Conservation (phyloP, 2,329 filamentous ascomycete genomes). For the Zarea fungicola region DNA sequence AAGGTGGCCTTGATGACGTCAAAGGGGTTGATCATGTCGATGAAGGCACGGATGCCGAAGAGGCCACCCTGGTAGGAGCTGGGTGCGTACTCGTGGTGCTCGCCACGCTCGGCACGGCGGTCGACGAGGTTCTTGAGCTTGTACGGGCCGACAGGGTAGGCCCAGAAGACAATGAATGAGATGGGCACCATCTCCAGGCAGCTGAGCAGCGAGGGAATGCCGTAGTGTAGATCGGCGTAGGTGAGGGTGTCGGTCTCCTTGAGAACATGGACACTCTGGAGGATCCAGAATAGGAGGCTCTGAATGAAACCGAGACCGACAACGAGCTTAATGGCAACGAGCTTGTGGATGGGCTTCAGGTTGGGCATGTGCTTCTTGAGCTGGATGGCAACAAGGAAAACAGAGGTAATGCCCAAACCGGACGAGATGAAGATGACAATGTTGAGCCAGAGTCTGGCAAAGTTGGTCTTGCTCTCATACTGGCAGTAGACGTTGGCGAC, state of each 20-base stretch:
- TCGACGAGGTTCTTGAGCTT: conserved; percentile 14
- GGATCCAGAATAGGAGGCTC: conserved; percentile 23
- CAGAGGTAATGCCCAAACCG: conserved; percentile 19
- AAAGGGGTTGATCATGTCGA: conserved; percentile 13
- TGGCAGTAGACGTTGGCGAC: conserved; percentile 26
- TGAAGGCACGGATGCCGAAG: conserved; percentile 17
- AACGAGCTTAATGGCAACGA: conserved; percentile 19
- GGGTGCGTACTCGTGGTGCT: conserved; percentile 11
- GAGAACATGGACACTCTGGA: conserved; percentile 17
- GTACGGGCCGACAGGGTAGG: conserved; percentile 21
- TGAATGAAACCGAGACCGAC: conserved; percentile 20
- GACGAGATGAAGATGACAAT: conserved; percentile 23
- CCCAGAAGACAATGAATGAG: conserved; percentile 20
- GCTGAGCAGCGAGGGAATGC: conserved; percentile 20
- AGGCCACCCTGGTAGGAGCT: conserved; percentile 20
- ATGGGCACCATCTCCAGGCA: conserved; percentile 24
- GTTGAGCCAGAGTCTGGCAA: conserved; percentile 28
- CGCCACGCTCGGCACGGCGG: conserved; percentile 11
- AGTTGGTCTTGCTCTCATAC: conserved; percentile 22
- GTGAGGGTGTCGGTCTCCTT: conserved; percentile 18
- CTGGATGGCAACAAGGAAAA: conserved; percentile 18
- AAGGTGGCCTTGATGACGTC: conserved; percentile 14
- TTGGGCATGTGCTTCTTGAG: conserved; percentile 14
- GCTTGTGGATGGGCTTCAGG: conserved; percentile 13
- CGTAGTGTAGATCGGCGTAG: conserved; percentile 20